phyloP scores from a whole-genome alignment of 345 rosid species.

The Erodium maritimum region DNA sequence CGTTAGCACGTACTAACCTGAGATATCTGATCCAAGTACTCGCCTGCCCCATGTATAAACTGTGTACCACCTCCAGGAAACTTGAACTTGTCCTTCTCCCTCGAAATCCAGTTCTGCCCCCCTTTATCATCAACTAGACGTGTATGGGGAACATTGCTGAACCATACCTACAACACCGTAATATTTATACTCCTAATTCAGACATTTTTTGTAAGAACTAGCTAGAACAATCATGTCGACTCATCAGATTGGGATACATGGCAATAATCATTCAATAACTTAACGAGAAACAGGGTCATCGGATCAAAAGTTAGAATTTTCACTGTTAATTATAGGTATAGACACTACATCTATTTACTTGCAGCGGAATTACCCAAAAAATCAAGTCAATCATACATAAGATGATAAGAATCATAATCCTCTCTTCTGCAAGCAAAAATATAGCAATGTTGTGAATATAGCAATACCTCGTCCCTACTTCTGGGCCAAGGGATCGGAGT shows the following conservation, averaged over 20 bases:
- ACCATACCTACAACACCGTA: conserved; percentile 57
- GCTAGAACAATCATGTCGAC: no score
- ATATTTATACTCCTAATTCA: background rate
- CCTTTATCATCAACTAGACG: conserved; percentile 89
- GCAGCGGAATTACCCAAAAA: no score
- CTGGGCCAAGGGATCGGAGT: conserved; percentile 77
- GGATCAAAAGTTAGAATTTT: background rate
- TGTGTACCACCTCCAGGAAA: conserved; percentile 99
- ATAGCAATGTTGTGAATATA: background rate
- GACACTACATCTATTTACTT: no score
- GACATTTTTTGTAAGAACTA: no score
- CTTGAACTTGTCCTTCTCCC: conserved; percentile 64
- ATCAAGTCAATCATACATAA: no score
- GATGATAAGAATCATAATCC: no score
- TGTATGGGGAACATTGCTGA: conserved; percentile 70
- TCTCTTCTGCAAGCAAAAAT: background rate
- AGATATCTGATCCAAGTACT: conserved; percentile 77
- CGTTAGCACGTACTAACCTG: conserved; percentile 25
- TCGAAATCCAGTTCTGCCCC: conserved; percentile 89
- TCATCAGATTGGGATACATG: no score
- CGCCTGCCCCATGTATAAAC: conserved; percentile 92
- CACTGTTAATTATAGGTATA: no score
- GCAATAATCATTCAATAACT: no score
- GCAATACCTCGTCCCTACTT: conserved; percentile 82
- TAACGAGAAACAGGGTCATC: no score